Evolutionary conservation across 2,329 filamentous ascomycete genomes (phyloP), one percentile per base, ranked within the genome.

Genomic region (Graphilbum ipis-grandicollis): DNA sequence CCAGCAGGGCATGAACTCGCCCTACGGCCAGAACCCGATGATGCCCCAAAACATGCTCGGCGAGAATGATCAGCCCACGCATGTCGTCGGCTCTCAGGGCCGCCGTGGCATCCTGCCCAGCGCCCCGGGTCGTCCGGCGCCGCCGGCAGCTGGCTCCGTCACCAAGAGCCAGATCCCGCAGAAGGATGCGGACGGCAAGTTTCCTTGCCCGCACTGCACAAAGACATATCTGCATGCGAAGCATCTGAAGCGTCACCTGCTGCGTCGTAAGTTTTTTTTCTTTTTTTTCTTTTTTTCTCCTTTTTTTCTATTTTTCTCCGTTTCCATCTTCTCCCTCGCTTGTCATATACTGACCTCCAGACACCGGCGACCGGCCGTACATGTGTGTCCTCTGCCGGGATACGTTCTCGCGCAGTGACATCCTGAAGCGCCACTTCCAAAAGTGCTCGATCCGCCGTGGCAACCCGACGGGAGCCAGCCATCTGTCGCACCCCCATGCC

Each of bases 151-250:
- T 17, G 78, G 82, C 31, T 75, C 73, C 31, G 65, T 71, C 22
- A 67, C 71, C 9, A 92, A 93, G 67, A 82, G 70, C 50, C 78
- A 81, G 42, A 90, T 93, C 44, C 85, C 86, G 14, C 79, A 83
- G 48, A 94, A 96, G 65, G 88, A 96, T 57, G 84, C 85, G 9
- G 88, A 96, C 55, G 90, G 90, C 53, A 96, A 96, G 64, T 98
- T 92, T 54, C 88, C 90, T 41, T 98, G 90, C 61, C 85, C 85
- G 50, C 86, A 96, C 57, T 98, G 90, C 63, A 93, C 84, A 50
- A 96, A 96, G 67, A 94, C 86, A 7, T 98, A 98, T 54, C 68
- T 96, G 40, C 90, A 96, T 56, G 81, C 88, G 33, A 96, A 98
- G 67, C 90, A 96, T 60, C 60, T 96, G 49, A 96, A 96, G 71